Conservation (phyloP, 2,329 filamentous ascomycete genomes). For the Penicillium sp. region DNA sequence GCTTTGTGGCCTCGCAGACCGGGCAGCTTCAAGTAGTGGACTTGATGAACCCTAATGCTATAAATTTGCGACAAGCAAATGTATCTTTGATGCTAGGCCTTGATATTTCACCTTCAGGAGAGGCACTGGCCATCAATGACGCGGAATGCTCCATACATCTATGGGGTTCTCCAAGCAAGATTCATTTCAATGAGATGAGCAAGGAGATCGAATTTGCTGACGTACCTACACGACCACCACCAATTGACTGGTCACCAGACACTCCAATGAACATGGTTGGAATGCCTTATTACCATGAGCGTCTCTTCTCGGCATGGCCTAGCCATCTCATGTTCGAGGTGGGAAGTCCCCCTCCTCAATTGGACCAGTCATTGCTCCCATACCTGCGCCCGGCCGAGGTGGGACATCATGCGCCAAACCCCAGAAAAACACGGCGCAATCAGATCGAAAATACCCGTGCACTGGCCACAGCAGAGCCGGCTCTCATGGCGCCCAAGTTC, state of each 20-base stretch:
- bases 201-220: slow-evolving; percentile 76
- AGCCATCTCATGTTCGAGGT: slow-evolving; percentile 79
- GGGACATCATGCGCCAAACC: slow-evolving; percentile 75
- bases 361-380: slow-evolving; percentile 68
- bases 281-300: slow-evolving; percentile 89
- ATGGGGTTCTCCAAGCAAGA: slow-evolving; percentile 82
- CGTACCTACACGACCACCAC: slow-evolving; percentile 58
- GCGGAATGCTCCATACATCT: slow-evolving; percentile 75
- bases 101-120: slow-evolving; percentile 83
- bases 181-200: slow-evolving; percentile 80
- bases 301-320: slow-evolving; percentile 85
- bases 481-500: slow-evolving; percentile 78
- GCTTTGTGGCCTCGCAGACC: slow-evolving; percentile 85
- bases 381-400: slow-evolving; percentile 70
- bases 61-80: slow-evolving; percentile 79
- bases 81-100: slow-evolving; percentile 74
- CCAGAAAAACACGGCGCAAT: slow-evolving; percentile 70
- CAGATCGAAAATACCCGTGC: slow-evolving; percentile 76
- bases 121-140: slow-evolving; percentile 79
- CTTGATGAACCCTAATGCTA: slow-evolving; percentile 86
- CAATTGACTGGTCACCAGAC: slow-evolving; percentile 69
- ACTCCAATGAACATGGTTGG: slow-evolving; percentile 81
- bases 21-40: slow-evolving; percentile 96
- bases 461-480: slow-evolving; percentile 58
- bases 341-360: slow-evolving; percentile 73